Base-by-base conservation (phyloP, 176 grass and related monocot species). In the Juncus effusus region DNA sequence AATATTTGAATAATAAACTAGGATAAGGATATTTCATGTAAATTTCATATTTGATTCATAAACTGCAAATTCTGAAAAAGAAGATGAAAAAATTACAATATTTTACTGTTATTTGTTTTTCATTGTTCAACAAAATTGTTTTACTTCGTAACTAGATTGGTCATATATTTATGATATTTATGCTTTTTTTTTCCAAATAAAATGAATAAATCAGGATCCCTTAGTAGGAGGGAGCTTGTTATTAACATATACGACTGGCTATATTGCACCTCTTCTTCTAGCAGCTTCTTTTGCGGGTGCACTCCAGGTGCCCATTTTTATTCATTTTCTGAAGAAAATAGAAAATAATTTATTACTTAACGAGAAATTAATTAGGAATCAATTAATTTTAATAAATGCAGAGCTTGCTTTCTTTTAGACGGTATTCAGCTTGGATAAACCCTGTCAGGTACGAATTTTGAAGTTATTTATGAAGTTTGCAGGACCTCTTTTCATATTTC, bases 261-360 rank as follows among this genome's bases (percentile, higher is more conserved):
- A 97, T 80, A 74, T 97, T 57, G 82, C 93, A 52, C 93, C 93
- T 80, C 93, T 97, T 83, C 85, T 97, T 62, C 56, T 92, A 79
- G 93, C 93, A 76, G 85, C 93, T 72, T 97, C 85, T 69, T 97
- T 97, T 86, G 93, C 93, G 64, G 93, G 93, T 79, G 93, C 88
- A 56, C 73, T 97, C 42, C 88, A 97, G 85, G 93, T 97, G 58
- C 1, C 10, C 15, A 47, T 16, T 54, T 13, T 19, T 13, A 36
- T 56, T n/a, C 2, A 51, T 42, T 53, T 11, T 28, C 4, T 47
- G 44, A 47, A 47, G 19, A 9, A 47, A 5, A 47, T 47, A 47
- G 4, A 47, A 28, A 28, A 28, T 28, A 28, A 28, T 28, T 28
- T 28, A 28, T 28, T 28, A 28, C 19, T 28, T 28, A 28, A 28